Evolutionary conservation across 139 green algal species (phyloP).

Genomic region (Tetraselmis striata): DNA sequence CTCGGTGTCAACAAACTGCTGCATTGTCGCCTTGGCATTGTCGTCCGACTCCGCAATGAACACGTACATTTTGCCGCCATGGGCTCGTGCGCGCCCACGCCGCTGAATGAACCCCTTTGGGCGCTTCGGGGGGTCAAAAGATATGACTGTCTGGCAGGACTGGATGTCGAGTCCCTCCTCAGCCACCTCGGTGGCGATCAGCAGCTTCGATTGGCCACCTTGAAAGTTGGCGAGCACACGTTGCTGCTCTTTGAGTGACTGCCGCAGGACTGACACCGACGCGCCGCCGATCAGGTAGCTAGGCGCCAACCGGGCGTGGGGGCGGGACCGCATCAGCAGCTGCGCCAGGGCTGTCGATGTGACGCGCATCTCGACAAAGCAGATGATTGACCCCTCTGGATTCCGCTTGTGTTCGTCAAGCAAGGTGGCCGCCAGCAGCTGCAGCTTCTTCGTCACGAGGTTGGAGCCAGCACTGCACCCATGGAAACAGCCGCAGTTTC

Average conservation of each 20-base stretch:
- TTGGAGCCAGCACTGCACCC: too few species aligned
- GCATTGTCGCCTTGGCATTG: not conserved
- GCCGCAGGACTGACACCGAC: not conserved
- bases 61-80: not conserved
- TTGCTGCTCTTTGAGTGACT: not conserved
- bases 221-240: not conserved
- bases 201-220: not conserved
- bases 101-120: not conserved
- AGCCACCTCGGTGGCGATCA: slow-evolving; percentile 16
- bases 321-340: not conserved
- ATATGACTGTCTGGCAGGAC: slow-evolving; percentile 24
- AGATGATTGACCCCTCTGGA: not conserved
- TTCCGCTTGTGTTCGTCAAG: not conserved
- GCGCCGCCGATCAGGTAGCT: not conserved
- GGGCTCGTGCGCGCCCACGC: too few species aligned
- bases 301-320: not conserved
- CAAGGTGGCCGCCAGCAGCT: not conserved
- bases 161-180: slow-evolving; percentile 47
- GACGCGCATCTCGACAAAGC: not conserved
- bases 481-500: too few species aligned
- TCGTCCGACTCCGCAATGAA: not conserved
- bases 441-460: not conserved
- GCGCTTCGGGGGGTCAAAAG: not conserved
- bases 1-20: not conserved
- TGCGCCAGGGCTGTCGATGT: not conserved